These are phyloP conservation scores for Ilyonectria robusta DNA, from an alignment of 2,329 filamentous ascomycete species.

Conservation along the genomic window DNA sequence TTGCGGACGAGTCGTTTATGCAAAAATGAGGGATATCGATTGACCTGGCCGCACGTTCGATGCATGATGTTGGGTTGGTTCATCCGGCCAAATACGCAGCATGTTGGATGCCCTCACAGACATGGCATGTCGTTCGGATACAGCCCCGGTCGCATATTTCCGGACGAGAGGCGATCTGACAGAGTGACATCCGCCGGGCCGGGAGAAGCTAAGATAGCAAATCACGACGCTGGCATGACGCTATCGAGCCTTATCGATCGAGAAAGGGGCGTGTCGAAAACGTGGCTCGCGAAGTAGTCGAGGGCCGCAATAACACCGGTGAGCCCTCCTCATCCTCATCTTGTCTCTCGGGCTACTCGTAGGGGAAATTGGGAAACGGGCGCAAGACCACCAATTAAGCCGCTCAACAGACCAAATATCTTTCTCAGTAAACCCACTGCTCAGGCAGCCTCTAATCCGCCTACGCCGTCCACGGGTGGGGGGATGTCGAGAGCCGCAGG, in stretches of 20 bases:
- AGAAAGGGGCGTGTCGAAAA: constrained; percentile 11
- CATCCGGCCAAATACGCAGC: not conserved
- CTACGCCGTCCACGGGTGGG: not conserved
- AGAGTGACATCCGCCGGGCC: not conserved
- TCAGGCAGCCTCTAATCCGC: constrained; percentile 6
- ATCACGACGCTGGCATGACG: not conserved
- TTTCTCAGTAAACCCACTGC: not conserved
- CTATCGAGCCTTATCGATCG: constrained; percentile 4
- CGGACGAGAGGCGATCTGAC: constrained; percentile 3
- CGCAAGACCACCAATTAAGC: not conserved
- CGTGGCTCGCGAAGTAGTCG: not conserved
- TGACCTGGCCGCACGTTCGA: not conserved
- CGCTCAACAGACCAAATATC: not conserved
- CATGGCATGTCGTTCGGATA: not conserved
- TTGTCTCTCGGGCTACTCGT: not conserved
- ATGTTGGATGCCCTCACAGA: not conserved
- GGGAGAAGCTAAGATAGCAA: not conserved
- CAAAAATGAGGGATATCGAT: too few species aligned
- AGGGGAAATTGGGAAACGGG: not conserved
- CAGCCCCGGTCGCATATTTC: not conserved
- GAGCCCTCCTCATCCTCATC: not conserved
- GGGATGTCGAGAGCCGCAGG: constrained; percentile 18
- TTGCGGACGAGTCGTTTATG: not conserved
- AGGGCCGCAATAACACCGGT: not conserved
- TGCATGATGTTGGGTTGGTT: not conserved